These are phyloP conservation scores for Russula brevipes DNA, from an alignment of 768 basidiomycete genomes.

Conservation along the genomic window DNA sequence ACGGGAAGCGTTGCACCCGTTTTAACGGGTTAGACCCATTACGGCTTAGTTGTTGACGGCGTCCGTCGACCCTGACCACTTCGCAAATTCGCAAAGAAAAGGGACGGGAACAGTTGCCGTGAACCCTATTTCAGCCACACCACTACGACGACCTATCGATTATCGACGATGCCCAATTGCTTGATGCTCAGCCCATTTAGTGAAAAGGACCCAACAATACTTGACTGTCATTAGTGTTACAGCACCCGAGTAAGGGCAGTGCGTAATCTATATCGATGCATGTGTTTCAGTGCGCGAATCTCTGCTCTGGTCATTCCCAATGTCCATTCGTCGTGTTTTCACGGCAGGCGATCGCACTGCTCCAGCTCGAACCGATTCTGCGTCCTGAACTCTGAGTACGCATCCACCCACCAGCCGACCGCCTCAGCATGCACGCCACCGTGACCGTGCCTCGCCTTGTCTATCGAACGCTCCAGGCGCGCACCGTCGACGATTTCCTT, in stretches of 20 bases:
- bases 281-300: no score
- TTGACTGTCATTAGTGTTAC: no score
- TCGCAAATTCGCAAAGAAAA: background rate
- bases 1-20: no score
- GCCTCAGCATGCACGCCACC: conserved; percentile 25
- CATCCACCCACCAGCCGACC: conserved; percentile 29
- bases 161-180: no score
- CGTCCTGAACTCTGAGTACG: conserved; percentile 26
- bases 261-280: no score
- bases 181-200: no score
- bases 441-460: conserved; percentile 18
- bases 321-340: background rate
- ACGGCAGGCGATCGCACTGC: conserved; percentile 1
- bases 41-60: background rate
- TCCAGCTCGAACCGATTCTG: conserved; percentile 10
- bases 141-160: background rate
- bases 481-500: conserved; percentile 26
- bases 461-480: conserved; percentile 24
- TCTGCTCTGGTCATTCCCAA: no score
- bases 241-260: no score
- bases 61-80: background rate
- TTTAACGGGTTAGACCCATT: no score
- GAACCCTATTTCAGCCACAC: background rate
- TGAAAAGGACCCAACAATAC: no score
- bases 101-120: background rate